A percentile compares a stretch with the other conserved stretches of the same genome.
Evolutionary conservation across 2,329 filamentous ascomycete species (phyloP).

Genomic region (Ustilaginoidea virens): DNA sequence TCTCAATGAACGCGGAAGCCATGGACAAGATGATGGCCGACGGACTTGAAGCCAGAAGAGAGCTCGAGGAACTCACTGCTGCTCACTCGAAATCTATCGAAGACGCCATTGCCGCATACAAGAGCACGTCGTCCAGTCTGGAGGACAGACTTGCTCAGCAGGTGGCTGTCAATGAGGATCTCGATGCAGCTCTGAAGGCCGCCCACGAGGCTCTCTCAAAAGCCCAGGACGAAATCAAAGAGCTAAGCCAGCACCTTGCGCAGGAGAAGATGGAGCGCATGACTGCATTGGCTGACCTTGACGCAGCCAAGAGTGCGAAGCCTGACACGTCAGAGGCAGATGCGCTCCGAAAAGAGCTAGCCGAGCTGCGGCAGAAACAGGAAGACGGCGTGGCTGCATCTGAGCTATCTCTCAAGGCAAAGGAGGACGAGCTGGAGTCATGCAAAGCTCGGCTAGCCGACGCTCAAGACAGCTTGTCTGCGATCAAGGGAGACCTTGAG

Average conservation of each 20-base stretch:
- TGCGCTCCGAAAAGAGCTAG: conserved; percentile 33
- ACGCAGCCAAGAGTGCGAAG: conserved; percentile 39
- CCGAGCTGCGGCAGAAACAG: conserved; percentile 29
- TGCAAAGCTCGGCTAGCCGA: conserved; percentile 17
- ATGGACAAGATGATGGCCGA: conserved; percentile 25
- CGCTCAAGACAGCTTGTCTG: conserved; percentile 17
- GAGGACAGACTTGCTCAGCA: conserved; percentile 22
- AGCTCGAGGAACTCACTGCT: conserved; percentile 27
- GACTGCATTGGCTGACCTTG: conserved; percentile 43
- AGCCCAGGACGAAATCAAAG: conserved; percentile 30
- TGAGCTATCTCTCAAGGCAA: conserved; percentile 18
- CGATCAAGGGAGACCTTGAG: conserved; percentile 26
- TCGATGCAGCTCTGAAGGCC: conserved; percentile 19
- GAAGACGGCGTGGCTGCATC: conserved; percentile 24
- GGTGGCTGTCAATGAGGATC: conserved; percentile 18
- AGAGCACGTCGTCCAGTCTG: conserved; percentile 15
- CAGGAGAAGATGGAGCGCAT: conserved; percentile 45
- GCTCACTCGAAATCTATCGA: conserved; percentile 23
- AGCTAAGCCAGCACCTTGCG: conserved; percentile 37
- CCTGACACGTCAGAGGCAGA: conserved; percentile 40
- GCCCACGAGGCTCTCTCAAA: conserved; percentile 28
- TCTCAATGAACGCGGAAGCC: conserved; percentile 25
- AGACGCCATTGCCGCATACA: conserved; percentile 24
- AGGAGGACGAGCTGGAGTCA: conserved; percentile 20
- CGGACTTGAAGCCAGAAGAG: conserved; percentile 20